phyloP scores from a whole-genome alignment of 495 filamentous ascomycete genomes.

The Neurospora sublineolata region DNA sequence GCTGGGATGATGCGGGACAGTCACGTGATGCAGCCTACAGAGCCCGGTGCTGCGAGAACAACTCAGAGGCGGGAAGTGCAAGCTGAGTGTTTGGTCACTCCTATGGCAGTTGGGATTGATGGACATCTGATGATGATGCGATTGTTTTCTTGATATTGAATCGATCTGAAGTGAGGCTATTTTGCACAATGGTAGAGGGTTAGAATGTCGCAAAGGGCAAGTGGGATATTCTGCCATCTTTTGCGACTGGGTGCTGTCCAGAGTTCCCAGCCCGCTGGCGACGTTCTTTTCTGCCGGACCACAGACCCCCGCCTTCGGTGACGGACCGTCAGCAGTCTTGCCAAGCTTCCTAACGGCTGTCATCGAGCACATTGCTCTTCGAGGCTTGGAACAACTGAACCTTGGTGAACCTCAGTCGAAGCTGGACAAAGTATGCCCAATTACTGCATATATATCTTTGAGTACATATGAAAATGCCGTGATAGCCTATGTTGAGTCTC shows the following conservation, averaged over 20 bases:
- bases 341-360: not conserved
- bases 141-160: not conserved
- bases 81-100: slow-evolving; percentile 1
- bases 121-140: not conserved
- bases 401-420: not conserved
- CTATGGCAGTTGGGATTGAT: not conserved
- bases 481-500: not conserved
- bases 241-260: not conserved
- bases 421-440: not conserved
- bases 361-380: not conserved
- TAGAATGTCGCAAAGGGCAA: not conserved
- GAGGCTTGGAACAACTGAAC: not conserved
- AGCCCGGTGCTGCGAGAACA: not conserved
- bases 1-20: slow-evolving; percentile 13
- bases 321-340: not conserved
- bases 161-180: not conserved
- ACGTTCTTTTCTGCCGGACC: not conserved
- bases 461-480: not conserved
- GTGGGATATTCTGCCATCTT: not conserved
- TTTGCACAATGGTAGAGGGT: not conserved
- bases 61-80: not conserved
- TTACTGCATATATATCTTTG: not conserved
- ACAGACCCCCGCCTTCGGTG: not conserved
- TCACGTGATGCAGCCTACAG: slow-evolving; percentile 17
- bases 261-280: not conserved